These are phyloP conservation scores for Chrysoporthe austroafricana DNA, from an alignment of 2,329 filamentous ascomycete genomes.

Conservation along the genomic window DNA sequence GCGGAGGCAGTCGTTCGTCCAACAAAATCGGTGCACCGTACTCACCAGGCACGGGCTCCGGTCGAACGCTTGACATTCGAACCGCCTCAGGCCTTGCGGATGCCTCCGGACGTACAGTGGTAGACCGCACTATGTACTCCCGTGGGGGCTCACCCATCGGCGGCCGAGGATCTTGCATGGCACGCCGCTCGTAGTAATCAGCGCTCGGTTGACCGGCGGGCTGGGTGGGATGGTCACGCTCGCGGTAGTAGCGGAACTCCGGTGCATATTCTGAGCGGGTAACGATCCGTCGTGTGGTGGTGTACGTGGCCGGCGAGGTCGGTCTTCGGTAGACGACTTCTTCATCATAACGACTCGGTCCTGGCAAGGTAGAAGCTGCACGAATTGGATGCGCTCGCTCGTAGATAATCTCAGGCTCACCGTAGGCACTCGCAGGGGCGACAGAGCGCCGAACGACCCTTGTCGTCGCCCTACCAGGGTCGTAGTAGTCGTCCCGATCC, in stretches of 20 bases:
- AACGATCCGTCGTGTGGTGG: slow-evolving; percentile 58
- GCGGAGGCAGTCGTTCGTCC: slow-evolving; percentile 36
- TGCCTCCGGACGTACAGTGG: slow-evolving; percentile 57
- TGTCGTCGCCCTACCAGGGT: slow-evolving; percentile 25
- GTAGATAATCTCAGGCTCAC: slow-evolving; percentile 64
- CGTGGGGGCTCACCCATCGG: slow-evolving; percentile 50
- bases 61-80: slow-evolving; percentile 58
- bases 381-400: slow-evolving; percentile 60
- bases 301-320: slow-evolving; percentile 52
- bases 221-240: slow-evolving; percentile 61
- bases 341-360: slow-evolving; percentile 52
- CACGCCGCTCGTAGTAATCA: slow-evolving; percentile 55
- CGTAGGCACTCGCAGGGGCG: slow-evolving; percentile 46
- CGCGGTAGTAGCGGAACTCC: slow-evolving; percentile 58
- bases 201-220: slow-evolving; percentile 46
- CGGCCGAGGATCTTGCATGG: slow-evolving; percentile 44
- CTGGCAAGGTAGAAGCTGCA: slow-evolving; percentile 55
- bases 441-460: slow-evolving; percentile 52
- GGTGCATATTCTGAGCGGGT: slow-evolving; percentile 64
- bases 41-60: slow-evolving; percentile 52
- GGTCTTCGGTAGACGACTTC: slow-evolving; percentile 54
- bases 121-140: slow-evolving; percentile 58
- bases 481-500: slow-evolving; percentile 33
- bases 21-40: slow-evolving; percentile 48
- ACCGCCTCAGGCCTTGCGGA: slow-evolving; percentile 44